Conservation (phyloP, 768 basidiomycete species). For the Rhodotorula toruloides region DNA sequence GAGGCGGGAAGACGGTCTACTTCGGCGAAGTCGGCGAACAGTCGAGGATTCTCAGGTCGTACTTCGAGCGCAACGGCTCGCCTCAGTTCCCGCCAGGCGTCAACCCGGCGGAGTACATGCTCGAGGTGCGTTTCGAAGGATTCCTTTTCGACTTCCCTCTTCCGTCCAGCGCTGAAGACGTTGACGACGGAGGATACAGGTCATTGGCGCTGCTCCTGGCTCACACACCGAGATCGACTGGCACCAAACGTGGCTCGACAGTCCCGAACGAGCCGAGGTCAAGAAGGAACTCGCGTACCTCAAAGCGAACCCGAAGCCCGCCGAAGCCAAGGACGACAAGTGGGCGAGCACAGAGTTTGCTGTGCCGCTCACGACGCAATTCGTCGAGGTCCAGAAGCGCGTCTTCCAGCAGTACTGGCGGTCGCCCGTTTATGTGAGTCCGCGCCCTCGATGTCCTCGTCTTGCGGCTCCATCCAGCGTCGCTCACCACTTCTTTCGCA, state of each 20-base stretch:
- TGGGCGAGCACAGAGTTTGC: slow-evolving; percentile 34
- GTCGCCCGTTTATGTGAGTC: slow-evolving; percentile 42
- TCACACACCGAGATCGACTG: slow-evolving; percentile 66
- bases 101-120: slow-evolving; percentile 64
- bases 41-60: slow-evolving; percentile 52
- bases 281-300: slow-evolving; percentile 57
- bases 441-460: no score
- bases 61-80: slow-evolving; percentile 11
- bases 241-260: slow-evolving; percentile 77
- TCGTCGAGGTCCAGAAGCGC: slow-evolving; percentile 37
- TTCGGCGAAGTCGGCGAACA: slow-evolving; percentile 61
- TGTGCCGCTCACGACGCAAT: slow-evolving; percentile 26
- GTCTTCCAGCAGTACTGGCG: slow-evolving; percentile 49
- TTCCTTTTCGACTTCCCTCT: not conserved
- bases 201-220: slow-evolving; percentile 59
- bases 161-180: no score
- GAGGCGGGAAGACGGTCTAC: slow-evolving; percentile 74
- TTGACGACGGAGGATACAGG: no score
- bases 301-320: slow-evolving; percentile 41
- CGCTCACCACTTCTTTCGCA: no score
- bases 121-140: slow-evolving; percentile 37
- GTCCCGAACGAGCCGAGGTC: slow-evolving; percentile 55
- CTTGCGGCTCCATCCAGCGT: no score
- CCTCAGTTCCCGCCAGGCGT: slow-evolving; percentile 49
- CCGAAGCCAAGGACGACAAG: slow-evolving; percentile 31